These are phyloP conservation scores for Yamadazyma trypodendri DNA, from an alignment of 1,139 yeast genomes.

Conservation along the genomic window DNA sequence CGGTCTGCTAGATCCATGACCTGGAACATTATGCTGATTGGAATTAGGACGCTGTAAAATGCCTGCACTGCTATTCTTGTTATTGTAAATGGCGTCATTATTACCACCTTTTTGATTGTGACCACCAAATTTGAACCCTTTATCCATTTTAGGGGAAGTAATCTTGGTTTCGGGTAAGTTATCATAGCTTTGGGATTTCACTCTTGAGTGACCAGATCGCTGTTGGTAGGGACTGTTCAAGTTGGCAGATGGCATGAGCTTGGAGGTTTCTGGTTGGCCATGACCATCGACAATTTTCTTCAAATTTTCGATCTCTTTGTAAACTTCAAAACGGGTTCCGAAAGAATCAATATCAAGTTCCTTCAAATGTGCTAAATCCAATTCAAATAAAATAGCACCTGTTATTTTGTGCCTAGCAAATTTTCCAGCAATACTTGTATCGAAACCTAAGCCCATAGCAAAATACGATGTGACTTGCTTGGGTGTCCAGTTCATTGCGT, in stretches of 20 bases:
- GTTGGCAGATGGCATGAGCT: constrained; percentile 18
- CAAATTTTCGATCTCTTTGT: constrained; percentile 81
- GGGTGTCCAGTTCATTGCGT: constrained; percentile 76
- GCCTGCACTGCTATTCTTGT: constrained; percentile 7
- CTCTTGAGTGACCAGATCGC: constrained; percentile 15
- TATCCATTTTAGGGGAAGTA: constrained; percentile 11
- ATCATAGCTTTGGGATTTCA: constrained; percentile 45
- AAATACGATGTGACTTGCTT: constrained; percentile 81
- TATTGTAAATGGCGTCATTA: constrained; percentile 6
- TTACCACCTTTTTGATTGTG: constrained; percentile 13
- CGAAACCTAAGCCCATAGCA: constrained; percentile 65
- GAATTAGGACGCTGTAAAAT: constrained; percentile 8
- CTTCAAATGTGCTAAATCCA: constrained; percentile 82
- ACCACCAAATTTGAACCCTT: constrained; percentile 24
- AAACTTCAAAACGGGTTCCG: constrained; percentile 92
- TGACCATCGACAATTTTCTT: constrained; percentile 23
- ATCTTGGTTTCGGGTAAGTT: constrained; percentile 26
- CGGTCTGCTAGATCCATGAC: constrained; percentile 28
- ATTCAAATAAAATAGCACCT: constrained; percentile 79
- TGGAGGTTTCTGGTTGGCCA: constrained; percentile 5
- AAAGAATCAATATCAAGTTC: constrained; percentile 90
- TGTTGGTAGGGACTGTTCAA: constrained; percentile 5
- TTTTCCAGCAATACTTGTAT: constrained; percentile 66
- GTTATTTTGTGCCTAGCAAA: constrained; percentile 87
- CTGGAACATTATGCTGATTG: constrained; percentile 2